A percentile compares a stretch with the other conserved stretches of the same genome.
phyloP scores from a whole-genome alignment of 2,329 filamentous ascomycete genomes.

The Podosphaera xanthii region DNA sequence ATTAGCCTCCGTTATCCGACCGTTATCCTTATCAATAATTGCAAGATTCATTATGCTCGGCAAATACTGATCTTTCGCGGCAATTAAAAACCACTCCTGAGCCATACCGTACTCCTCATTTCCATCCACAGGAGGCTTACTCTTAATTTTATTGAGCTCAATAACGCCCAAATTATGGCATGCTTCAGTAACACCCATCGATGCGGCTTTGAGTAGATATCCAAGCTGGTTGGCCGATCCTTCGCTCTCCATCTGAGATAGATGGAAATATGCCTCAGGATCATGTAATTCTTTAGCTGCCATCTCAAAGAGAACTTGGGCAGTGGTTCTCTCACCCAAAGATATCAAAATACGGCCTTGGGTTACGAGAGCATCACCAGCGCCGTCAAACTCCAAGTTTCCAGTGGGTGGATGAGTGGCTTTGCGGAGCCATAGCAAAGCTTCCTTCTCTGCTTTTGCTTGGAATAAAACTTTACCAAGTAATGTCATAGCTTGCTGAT shows the following conservation, averaged over 20 bases:
- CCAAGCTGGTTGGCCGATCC: constrained; percentile 7
- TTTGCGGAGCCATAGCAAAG: constrained; percentile 10
- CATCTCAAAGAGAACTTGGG: constrained; percentile 10
- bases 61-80: constrained; percentile 10
- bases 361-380: constrained; percentile 10
- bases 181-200: constrained; percentile 13
- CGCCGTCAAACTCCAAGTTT: constrained; percentile 9
- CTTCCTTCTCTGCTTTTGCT: constrained; percentile 7
- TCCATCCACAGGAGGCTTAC: constrained; percentile 1
- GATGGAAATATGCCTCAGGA: constrained; percentile 13
- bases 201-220: constrained; percentile 15
- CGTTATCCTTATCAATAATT: constrained; percentile 9
- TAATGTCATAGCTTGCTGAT: constrained; percentile 13
- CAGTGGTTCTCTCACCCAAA: constrained; percentile 6
- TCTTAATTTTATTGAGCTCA: constrained; percentile 7
- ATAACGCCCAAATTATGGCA: constrained; percentile 13
- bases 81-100: constrained; percentile 13
- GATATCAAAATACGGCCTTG: constrained; percentile 9
- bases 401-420: constrained; percentile 7
- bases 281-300: constrained; percentile 15
- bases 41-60: constrained; percentile 14
- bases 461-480: constrained; percentile 11
- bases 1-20: constrained; percentile 6
- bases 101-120: constrained; percentile 12
- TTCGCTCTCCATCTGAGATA: constrained; percentile 9